These are phyloP conservation scores for Fusarium sp. DNA, from an alignment of 2,329 filamentous ascomycete species.

Conservation along the genomic window DNA sequence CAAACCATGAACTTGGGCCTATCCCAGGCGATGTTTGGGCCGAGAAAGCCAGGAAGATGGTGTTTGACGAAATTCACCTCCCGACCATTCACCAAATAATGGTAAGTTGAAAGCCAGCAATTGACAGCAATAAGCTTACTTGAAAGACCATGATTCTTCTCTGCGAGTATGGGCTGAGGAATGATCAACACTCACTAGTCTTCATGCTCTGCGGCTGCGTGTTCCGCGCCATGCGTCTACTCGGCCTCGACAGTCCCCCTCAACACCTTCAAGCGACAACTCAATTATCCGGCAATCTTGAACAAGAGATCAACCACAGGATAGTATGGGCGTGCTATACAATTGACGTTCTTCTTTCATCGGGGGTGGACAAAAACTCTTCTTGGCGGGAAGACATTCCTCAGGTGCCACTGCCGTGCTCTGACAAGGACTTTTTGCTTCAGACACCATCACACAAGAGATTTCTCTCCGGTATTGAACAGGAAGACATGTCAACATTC, in stretches of 20 bases:
- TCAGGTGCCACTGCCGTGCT: background rate
- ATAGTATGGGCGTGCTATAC: background rate
- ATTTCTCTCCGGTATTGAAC: background rate
- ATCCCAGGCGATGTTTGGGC: background rate
- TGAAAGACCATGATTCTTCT: background rate
- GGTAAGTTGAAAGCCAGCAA: background rate
- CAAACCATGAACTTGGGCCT: background rate
- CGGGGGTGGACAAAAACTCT: slow-evolving; percentile 1
- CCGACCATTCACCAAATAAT: background rate
- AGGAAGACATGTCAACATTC: background rate
- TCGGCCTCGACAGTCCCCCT: background rate
- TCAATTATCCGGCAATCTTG: background rate
- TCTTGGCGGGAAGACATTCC: background rate
- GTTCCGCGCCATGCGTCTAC: background rate
- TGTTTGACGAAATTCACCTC: slow-evolving; percentile 2
- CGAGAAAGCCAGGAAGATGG: background rate
- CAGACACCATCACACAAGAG: background rate
- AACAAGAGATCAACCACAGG: background rate
- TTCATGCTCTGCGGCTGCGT: background rate
- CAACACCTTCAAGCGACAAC: background rate
- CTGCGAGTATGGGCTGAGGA: background rate
- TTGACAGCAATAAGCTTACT: background rate
- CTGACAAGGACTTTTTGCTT: background rate
- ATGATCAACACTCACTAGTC: background rate
- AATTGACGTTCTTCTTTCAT: background rate